Percentiles rank a stretch among this genome's conserved stretches.
Conservation (phyloP, 78 protist genomes). For the Creolimax fragrantissima region DNA sequence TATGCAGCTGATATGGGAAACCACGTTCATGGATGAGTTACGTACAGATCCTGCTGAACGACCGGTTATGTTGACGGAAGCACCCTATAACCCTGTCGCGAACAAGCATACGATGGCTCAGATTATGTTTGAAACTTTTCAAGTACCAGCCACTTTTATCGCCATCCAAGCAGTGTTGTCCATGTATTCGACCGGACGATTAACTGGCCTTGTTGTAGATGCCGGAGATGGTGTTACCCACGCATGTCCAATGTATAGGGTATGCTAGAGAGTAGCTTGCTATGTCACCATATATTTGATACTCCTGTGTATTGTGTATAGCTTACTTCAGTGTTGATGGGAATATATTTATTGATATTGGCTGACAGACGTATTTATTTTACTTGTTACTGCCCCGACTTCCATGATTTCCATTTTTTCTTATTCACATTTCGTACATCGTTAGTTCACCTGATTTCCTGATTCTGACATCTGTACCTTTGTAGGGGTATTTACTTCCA, state of each 20-base stretch:
- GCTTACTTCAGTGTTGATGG: too few species aligned
- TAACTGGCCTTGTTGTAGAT: constrained; percentile 76
- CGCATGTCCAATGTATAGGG: constrained; percentile 69
- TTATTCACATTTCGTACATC: too few species aligned
- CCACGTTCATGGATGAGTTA: constrained; percentile 59
- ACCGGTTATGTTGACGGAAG: constrained; percentile 66
- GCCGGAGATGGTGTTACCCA: constrained; percentile 72
- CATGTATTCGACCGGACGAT: constrained; percentile 75
- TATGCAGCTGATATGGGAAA: constrained; percentile 74
- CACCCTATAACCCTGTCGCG: constrained; percentile 79
- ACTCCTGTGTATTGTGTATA: too few species aligned
- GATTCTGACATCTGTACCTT: too few species aligned
- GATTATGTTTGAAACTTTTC: constrained; percentile 87
- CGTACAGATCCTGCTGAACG: constrained; percentile 72
- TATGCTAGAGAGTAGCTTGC: too few species aligned
- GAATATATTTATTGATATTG: too few species aligned
- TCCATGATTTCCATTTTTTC: too few species aligned
- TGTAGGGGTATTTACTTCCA: constrained; percentile 61
- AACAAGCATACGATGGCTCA: constrained; percentile 84
- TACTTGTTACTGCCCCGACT: too few species aligned
- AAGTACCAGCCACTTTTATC: constrained; percentile 79
- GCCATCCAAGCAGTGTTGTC: constrained; percentile 73
- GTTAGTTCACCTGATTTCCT: too few species aligned
- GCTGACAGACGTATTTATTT: too few species aligned
- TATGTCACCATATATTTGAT: too few species aligned